Conservation (phyloP, 2,329 filamentous ascomycete genomes). For the Aspergillus thermomutatus region DNA sequence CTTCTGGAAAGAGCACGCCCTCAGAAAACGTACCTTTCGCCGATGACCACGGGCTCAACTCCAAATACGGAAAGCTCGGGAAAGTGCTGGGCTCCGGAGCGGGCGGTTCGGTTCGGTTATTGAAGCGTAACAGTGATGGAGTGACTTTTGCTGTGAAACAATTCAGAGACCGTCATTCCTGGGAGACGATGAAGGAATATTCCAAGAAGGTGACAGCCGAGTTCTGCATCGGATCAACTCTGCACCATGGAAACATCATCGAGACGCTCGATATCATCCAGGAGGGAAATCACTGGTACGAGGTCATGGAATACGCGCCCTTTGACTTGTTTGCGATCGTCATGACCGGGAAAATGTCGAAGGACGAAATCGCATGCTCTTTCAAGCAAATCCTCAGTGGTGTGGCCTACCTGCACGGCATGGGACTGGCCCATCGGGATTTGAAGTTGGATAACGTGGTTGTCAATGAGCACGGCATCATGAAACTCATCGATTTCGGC, state of each 20-base stretch:
- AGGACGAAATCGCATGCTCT: slow-evolving; percentile 84
- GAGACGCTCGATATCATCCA: slow-evolving; percentile 96
- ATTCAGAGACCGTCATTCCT: slow-evolving; percentile 85
- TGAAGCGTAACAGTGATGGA: slow-evolving; percentile 89
- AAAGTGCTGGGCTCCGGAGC: slow-evolving; percentile 91
- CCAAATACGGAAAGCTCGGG: slow-evolving; percentile 93
- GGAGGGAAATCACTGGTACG: slow-evolving; percentile 92
- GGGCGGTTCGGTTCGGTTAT: slow-evolving; percentile 86
- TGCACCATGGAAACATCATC: slow-evolving; percentile 97
- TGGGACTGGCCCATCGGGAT: slow-evolving; percentile 92
- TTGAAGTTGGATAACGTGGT: slow-evolving; percentile 97
- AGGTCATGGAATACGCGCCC: slow-evolving; percentile 98
- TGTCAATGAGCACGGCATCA: slow-evolving; percentile 91
- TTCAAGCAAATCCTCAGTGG: slow-evolving; percentile 94
- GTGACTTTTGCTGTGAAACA: slow-evolving; percentile 98
- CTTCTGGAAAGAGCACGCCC: slow-evolving; percentile 51
- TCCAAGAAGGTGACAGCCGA: slow-evolving; percentile 97
- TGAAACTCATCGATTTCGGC: slow-evolving; percentile 99
- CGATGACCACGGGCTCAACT: slow-evolving; percentile 84
- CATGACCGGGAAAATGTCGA: slow-evolving; percentile 96
- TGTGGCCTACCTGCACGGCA: slow-evolving; percentile 89
- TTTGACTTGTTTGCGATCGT: slow-evolving; percentile 96
- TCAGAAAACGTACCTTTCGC: slow-evolving; percentile 71
- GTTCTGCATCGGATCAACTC: slow-evolving; percentile 94
- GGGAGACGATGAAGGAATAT: slow-evolving; percentile 93